Evolutionary conservation across 1,284 basidiomycete genomes (phyloP), one percentile per base, ranked within the genome.

Genomic region (Pisolithus thermaeus): DNA sequence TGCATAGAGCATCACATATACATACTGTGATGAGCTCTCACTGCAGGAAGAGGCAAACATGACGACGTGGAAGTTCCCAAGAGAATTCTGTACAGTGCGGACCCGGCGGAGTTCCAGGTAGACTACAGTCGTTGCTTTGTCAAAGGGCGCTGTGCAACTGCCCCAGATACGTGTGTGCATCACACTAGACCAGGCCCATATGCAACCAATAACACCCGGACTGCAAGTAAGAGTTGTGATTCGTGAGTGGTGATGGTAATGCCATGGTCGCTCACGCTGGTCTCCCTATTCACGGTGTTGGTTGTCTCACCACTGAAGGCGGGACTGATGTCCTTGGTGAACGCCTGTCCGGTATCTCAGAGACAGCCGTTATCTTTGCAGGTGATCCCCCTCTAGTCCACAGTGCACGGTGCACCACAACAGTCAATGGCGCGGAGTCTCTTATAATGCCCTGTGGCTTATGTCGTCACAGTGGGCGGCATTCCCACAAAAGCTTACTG

Each of bases 201-300:
- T 7, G 7, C 4, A 20, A 27, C 27, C 27, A 27, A 27, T 27
- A 3, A 27, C 3, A 27, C 27, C 11, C 11, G 7, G 9, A 30
- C 28, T n/a, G n/a, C n/a, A n/a, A n/a, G n/a, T n/a, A n/a, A n/a
- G n/a, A 30, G 9, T 11, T 30, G 11, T 30, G 28, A 11, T 99
- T 99, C 68, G 95, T n/a, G n/a, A n/a, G n/a, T n/a, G 97, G 97
- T 69, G 97, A 99, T 66, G 97, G 97, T 59, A 97, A 98, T 66
- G 97, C 93, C 42, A 99, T 99, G 97, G 94, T 98, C 58, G 86
- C 88, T 51, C 87, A 97, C 67, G 97, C 97, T 46, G 97, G 97
- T 46, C 79, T 99, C 42, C 97, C 18, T 20, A 99, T 99, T 67
- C 99, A 99, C 71, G 97, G 97, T 63, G 96, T 97, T 60, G 97